Conservation (phyloP, 495 filamentous ascomycete genomes). For the Tuber indicum region DNA sequence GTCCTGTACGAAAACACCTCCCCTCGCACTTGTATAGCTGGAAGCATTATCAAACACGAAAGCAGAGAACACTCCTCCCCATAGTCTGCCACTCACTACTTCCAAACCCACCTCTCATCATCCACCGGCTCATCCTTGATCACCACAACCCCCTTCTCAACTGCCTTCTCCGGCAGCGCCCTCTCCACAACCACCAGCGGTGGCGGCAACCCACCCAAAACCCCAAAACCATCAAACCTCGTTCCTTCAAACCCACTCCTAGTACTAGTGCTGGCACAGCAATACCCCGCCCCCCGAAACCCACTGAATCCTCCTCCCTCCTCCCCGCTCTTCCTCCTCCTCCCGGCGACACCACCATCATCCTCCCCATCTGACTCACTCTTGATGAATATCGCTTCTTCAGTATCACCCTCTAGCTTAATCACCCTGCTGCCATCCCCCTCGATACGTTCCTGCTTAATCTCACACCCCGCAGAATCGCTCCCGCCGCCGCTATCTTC, state of each 20-base stretch:
- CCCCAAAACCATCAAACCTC: neutral
- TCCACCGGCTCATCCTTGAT: conserved; percentile 16
- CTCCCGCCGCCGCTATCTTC: neutral
- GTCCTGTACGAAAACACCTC: too few species aligned
- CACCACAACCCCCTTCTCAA: conserved; percentile 11
- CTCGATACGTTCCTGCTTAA: conserved; percentile 8
- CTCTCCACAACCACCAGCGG: neutral
- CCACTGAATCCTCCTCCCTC: neutral
- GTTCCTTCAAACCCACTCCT: neutral
- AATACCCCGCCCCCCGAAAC: neutral
- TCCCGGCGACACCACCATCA: neutral
- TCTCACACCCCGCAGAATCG: neutral
- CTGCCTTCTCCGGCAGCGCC: conserved; percentile 5
- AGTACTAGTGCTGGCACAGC: neutral
- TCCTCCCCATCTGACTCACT: conserved; percentile 7
- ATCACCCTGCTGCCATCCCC: neutral
- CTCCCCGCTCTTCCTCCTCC: conserved; percentile 5
- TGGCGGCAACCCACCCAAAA: neutral
- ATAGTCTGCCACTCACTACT: conserved; percentile 17
- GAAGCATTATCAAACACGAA: conserved; percentile 8
- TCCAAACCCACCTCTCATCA: conserved; percentile 17
- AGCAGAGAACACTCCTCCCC: neutral
- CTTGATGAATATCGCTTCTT: conserved; percentile 8
- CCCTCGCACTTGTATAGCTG: neutral
- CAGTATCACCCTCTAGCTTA: neutral